A percentile compares a stretch with the other conserved stretches of the same genome.
phyloP scores from a whole-genome alignment of 371 early-diverging fungal genomes.

The Encephalitozoon intestinalis region DNA sequence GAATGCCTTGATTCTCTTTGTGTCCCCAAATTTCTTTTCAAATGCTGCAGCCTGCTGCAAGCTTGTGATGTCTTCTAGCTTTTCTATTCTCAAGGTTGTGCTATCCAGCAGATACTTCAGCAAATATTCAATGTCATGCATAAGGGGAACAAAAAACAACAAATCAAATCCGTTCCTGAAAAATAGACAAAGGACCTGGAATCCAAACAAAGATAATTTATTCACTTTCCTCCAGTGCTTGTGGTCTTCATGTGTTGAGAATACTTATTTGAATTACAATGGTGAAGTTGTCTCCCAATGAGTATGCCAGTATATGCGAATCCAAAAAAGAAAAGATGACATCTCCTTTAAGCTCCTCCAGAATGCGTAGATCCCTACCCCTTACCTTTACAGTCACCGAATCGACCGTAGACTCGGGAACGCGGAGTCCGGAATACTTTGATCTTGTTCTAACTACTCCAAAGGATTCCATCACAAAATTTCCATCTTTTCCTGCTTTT shows the following conservation, averaged over 20 bases:
- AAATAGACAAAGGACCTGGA: not conserved
- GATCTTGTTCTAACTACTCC: not conserved
- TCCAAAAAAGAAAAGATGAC: constrained; percentile 11
- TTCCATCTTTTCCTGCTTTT: not conserved
- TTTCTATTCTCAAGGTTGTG: constrained; percentile 42
- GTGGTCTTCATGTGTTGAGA: not conserved
- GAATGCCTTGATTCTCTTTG: constrained; percentile 47
- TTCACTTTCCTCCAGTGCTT: not conserved
- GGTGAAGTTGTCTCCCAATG: not conserved
- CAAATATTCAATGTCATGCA: constrained; percentile 58
- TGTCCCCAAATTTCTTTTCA: constrained; percentile 49
- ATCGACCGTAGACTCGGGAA: not conserved
- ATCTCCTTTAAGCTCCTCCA: constrained; percentile 2
- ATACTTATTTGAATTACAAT: not conserved
- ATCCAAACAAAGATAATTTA: not conserved
- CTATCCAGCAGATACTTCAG: constrained; percentile 54
- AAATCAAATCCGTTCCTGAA: constrained; percentile 24
- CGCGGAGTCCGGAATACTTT: not conserved
- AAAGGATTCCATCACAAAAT: not conserved
- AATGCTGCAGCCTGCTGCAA: constrained; percentile 30
- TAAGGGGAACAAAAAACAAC: constrained; percentile 19
- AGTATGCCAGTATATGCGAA: constrained; percentile 18
- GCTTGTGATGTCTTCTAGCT: constrained; percentile 38
- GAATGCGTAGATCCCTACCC: not conserved
- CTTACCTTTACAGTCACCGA: not conserved